These are phyloP conservation scores for Teratosphaeria epicoccoides DNA, from an alignment of 2,329 filamentous ascomycete genomes.

Conservation along the genomic window DNA sequence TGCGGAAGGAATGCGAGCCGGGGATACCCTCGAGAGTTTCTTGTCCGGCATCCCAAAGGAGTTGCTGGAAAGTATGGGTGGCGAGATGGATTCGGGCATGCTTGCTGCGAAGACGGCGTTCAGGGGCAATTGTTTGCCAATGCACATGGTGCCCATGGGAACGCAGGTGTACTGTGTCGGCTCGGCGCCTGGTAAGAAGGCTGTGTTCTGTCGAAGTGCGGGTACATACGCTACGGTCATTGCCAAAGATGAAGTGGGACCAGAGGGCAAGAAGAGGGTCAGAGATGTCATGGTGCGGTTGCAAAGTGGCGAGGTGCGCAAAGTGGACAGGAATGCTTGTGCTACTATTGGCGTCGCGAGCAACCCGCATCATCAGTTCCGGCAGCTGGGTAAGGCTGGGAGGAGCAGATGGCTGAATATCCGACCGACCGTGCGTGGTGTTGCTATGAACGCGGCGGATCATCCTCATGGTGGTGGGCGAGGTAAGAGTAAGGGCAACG, in stretches of 20 bases:
- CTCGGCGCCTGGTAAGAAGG: constrained; percentile 57
- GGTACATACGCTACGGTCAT: constrained; percentile 85
- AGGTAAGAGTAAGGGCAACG: constrained; percentile 98
- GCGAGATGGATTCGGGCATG: constrained; percentile 86
- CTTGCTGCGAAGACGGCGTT: constrained; percentile 88
- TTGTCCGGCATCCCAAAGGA: constrained; percentile 78
- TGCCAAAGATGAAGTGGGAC: constrained; percentile 68
- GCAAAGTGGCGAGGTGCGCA: constrained; percentile 85
- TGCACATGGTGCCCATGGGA: constrained; percentile 94
- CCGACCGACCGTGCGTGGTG: constrained; percentile 86
- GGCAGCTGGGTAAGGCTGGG: constrained; percentile 88
- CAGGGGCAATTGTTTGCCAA: constrained; percentile 84
- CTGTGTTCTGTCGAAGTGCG: constrained; percentile 88
- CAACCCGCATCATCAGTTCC: constrained; percentile 84
- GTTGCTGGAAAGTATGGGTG: constrained; percentile 83
- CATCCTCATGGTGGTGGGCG: constrained; percentile 98
- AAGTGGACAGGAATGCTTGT: constrained; percentile 82
- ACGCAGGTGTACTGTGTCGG: constrained; percentile 87
- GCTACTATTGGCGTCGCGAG: constrained; percentile 90
- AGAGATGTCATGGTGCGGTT: constrained; percentile 75
- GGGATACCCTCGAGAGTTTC: constrained; percentile 88
- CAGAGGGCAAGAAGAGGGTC: constrained; percentile 43
- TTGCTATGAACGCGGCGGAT: constrained; percentile 98
- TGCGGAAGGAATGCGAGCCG: constrained; percentile 85
- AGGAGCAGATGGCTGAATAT: constrained; percentile 89